Evolutionary conservation across 805 yeast genomes (phyloP).

Genomic region (Maudiozyma pseudohumilis): DNA sequence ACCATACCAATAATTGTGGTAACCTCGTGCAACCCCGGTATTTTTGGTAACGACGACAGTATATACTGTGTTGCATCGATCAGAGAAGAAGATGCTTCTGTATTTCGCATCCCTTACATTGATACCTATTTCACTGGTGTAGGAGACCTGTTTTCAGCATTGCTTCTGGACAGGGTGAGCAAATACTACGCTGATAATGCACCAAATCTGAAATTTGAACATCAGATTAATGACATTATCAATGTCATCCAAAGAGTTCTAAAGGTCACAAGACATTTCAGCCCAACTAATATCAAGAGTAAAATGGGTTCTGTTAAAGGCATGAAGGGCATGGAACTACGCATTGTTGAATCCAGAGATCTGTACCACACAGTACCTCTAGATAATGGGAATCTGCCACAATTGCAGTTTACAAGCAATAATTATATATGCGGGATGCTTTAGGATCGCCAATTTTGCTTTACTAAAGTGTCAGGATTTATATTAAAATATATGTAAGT

Average conservation of each 20-base stretch:
- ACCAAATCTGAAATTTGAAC: conserved; percentile 8
- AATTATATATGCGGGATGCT: conserved; percentile 7
- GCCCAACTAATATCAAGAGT: conserved; percentile 28
- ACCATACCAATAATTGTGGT: conserved; percentile 19
- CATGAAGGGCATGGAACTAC: conserved; percentile 66
- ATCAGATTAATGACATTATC: conserved; percentile 25
- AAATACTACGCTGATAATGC: conserved; percentile 12
- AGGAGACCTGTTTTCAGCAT: conserved; percentile 82
- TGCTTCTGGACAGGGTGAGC: conserved; percentile 54
- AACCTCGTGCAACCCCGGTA: conserved; percentile 18
- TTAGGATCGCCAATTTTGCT: not conserved
- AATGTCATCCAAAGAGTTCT: conserved; percentile 27
- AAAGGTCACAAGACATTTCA: conserved; percentile 14
- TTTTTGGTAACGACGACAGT: conserved; percentile 20
- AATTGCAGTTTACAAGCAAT: conserved; percentile 2
- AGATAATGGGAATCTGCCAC: not conserved
- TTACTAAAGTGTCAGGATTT: too few relatives aligned
- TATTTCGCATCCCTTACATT: conserved; percentile 44
- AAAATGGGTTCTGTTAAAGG: conserved; percentile 42
- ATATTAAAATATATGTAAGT: too few relatives aligned
- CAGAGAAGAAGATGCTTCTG: conserved; percentile 15
- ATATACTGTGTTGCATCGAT: conserved; percentile 41
- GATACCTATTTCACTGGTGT: conserved; percentile 89
- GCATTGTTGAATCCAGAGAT: conserved; percentile 52
- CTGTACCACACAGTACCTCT: conserved; percentile 11